A percentile compares a stretch with the other conserved stretches of the same genome.
Evolutionary conservation across 192 early-diverging fungal genomes (phyloP).

Genomic region (Backusella parvicylindrica): DNA sequence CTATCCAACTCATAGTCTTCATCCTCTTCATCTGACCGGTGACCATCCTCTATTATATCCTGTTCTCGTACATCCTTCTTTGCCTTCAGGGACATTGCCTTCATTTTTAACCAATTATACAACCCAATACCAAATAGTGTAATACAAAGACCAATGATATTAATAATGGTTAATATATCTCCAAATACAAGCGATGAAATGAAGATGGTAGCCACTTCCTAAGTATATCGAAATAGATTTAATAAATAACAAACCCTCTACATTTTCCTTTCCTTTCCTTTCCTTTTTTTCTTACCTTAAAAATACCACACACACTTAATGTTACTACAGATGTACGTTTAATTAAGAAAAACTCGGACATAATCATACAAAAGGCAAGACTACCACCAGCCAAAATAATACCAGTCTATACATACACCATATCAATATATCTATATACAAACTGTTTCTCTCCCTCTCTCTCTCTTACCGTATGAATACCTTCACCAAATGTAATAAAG

Average conservation of each 20-base stretch:
- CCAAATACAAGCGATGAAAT: conserved; percentile 73
- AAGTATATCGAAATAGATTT: conserved; percentile 27
- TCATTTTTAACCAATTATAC: conserved; percentile 70
- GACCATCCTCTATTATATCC: neutral
- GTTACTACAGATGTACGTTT: conserved; percentile 81
- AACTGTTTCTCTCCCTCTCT: neutral
- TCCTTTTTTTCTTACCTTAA: conserved; percentile 44
- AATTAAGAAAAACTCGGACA: conserved; percentile 84
- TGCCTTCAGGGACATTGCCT: conserved; percentile 17
- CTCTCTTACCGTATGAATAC: conserved; percentile 39
- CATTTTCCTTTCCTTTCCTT: too few species aligned
- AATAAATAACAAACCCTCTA: too few species aligned
- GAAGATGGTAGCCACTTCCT: conserved; percentile 83
- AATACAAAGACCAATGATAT: conserved; percentile 72
- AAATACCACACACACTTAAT: conserved; percentile 84
- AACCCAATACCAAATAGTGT: conserved; percentile 80
- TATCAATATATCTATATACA: neutral
- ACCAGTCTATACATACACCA: conserved; percentile 15
- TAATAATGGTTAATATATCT: conserved; percentile 76
- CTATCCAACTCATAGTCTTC: neutral
- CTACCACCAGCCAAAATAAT: conserved; percentile 74
- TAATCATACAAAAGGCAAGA: conserved; percentile 86
- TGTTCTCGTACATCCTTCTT: neutral
- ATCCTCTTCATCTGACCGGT: neutral
- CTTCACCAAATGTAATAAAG: conserved; percentile 38